Base-by-base conservation (phyloP, 2,329 filamentous ascomycete genomes). In the Penicillium olsonii region DNA sequence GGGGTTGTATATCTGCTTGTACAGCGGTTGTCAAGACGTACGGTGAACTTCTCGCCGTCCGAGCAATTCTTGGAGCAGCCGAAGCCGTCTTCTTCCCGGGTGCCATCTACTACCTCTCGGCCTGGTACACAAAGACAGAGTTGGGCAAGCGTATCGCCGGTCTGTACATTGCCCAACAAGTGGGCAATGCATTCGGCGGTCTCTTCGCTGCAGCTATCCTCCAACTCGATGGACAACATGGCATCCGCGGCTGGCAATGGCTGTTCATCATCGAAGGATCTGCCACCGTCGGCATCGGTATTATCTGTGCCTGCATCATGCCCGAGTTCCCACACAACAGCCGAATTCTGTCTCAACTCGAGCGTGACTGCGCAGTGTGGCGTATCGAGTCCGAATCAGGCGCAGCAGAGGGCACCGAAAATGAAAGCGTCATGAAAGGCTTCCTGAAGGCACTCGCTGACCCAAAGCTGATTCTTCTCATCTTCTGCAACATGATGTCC, bases 41-140 rank as follows among this genome's bases (percentile, higher is more conserved):
- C 52, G 70, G 70, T 4, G 78, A 78, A 54, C 76, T 85, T 70
- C 75, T 85, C 2, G 65, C 72, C 9, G 72, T 72, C 27, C 79
- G 83, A 5, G 84, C 85, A 65, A 78, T 84, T 59, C 68, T 86
- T 0, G 83, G 83, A 3, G 83, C 84, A 52, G 70, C 84, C 42
- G 83, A 86, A 65, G 84, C 84, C 0, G 83, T 83, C 1, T 82
- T 80, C 63, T 82, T 82, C 59, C 75, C 75, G 0, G 75, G 74
- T 0, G 69, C 68, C 0, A 60, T 76, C 1, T 75, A 69, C 47
- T 72, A 65, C 22, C 56, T 76, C 0, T 71, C 68, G 0, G 55
- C 67, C 1, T 77, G 72, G 60, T 77, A 77, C 45, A 76, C 68
- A 5, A 63, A 70, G 9, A 66, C 12, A 2, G 62, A 65, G 26